A percentile compares a stretch with the other conserved stretches of the same genome.
Evolutionary conservation across 2,329 filamentous ascomycete genomes (phyloP).

Genomic region (Cryphonectria radicalis): DNA sequence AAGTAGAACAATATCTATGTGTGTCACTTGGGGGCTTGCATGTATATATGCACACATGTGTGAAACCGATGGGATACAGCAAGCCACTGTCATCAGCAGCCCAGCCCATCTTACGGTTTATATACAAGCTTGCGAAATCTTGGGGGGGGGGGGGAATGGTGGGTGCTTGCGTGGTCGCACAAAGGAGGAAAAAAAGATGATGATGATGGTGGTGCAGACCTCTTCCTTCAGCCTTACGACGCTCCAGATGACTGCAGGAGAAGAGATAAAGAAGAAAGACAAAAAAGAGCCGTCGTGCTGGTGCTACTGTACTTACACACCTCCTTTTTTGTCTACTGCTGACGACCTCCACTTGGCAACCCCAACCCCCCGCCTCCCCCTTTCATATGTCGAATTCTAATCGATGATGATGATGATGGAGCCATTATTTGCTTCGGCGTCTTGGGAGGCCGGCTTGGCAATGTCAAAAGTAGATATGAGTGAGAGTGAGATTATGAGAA

Average conservation of each 20-base stretch:
- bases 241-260: constrained; percentile 8
- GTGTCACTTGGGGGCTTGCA: not conserved
- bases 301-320: too few relatives aligned
- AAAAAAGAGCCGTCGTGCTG: not conserved
- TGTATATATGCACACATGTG: not conserved
- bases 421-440: not conserved
- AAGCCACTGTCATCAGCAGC: not conserved
- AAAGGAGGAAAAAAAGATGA: not conserved
- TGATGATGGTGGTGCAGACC: not conserved
- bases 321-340: not conserved
- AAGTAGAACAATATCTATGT: not conserved
- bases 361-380: too few relatives aligned
- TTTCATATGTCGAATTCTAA: not conserved
- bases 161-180: not conserved
- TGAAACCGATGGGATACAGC: not conserved
- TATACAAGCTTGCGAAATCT: not conserved
- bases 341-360: not conserved
- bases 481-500: not conserved
- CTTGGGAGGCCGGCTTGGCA: not conserved
- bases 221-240: constrained; percentile 10
- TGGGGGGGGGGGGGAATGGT: not conserved
- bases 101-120: too few relatives aligned
- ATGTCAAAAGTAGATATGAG: not conserved
- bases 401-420: not conserved
- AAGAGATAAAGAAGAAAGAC: not conserved